These are phyloP conservation scores for Sarcodon aspratus DNA, from an alignment of 768 basidiomycete genomes.

Conservation along the genomic window DNA sequence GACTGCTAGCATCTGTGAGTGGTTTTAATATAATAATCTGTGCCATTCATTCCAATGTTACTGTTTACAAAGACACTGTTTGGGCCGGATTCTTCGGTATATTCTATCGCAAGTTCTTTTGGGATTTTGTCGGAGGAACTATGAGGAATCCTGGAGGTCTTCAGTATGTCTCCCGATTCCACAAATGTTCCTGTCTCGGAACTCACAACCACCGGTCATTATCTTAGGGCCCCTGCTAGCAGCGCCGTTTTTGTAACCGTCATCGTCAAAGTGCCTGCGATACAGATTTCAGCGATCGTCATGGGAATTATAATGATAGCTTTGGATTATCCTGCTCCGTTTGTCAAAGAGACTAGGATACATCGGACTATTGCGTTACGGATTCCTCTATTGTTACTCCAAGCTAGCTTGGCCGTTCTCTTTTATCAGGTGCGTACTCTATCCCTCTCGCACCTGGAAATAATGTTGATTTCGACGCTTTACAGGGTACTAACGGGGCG, in stretches of 20 bases:
- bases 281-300: conserved; percentile 59
- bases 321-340: conserved; percentile 64
- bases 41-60: conserved; percentile 6
- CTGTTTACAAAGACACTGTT: conserved; percentile 42
- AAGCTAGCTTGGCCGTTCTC: conserved; percentile 49
- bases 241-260: conserved; percentile 54
- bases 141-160: conserved; percentile 70
- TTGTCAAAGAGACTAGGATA: conserved; percentile 39
- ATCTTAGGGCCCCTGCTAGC: conserved; percentile 43
- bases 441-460: not conserved
- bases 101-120: conserved; percentile 89
- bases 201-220: not conserved
- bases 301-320: conserved; percentile 47
- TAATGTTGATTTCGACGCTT: not conserved
- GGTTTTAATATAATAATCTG: not conserved
- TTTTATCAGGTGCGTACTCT: conserved; percentile 61
- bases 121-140: conserved; percentile 84
- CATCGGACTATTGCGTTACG: conserved; percentile 57
- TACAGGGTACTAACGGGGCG: conserved; percentile 73
- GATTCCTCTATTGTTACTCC: conserved; percentile 51
- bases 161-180: conserved; percentile 39
- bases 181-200: not conserved
- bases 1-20: conserved; percentile 65
- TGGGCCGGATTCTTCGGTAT: conserved; percentile 79
- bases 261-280: conserved; percentile 67